These are phyloP conservation scores for Saitozyma podzolica DNA, from an alignment of 768 basidiomycete species.

Conservation along the genomic window DNA sequence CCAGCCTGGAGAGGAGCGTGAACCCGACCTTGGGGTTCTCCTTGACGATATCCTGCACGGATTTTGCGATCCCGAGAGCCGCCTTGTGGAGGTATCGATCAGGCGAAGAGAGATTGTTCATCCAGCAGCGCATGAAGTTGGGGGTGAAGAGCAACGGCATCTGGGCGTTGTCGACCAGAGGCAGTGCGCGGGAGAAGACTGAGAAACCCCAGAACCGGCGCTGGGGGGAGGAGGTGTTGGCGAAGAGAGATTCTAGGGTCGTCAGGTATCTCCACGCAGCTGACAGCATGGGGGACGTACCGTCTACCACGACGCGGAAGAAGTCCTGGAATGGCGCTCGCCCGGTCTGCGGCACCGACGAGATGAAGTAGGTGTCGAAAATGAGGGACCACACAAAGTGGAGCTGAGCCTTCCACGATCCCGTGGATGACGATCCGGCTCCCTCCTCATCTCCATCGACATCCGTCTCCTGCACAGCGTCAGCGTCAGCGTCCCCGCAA, in stretches of 20 bases:
- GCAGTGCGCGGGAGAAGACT: conserved; percentile 76
- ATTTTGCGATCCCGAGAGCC: conserved; percentile 74
- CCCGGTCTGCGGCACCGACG: conserved; percentile 50
- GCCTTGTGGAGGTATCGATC: conserved; percentile 89
- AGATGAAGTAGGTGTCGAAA: conserved; percentile 67
- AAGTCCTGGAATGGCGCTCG: conserved; percentile 83
- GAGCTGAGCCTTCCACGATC: conserved; percentile 80
- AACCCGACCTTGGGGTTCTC: conserved; percentile 77
- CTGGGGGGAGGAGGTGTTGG: conserved; percentile 75
- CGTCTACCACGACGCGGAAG: conserved; percentile 86
- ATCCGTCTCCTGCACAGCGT: conserved; percentile 48
- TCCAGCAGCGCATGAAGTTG: conserved; percentile 95
- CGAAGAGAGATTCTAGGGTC: conserved; percentile 76
- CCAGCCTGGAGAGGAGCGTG: conserved; percentile 77
- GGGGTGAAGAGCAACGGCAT: conserved; percentile 87
- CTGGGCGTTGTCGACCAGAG: conserved; percentile 64
- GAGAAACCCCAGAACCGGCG: conserved; percentile 97
- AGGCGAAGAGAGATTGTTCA: conserved; percentile 84
- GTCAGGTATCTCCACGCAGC: neutral
- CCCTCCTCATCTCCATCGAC: conserved; percentile 62
- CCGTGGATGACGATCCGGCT: conserved; percentile 57
- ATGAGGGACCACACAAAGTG: conserved; percentile 90
- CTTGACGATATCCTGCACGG: conserved; percentile 73
- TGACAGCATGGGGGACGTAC: conserved; percentile 55
- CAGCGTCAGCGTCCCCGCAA: conserved; percentile 9